Evolutionary conservation across 2,329 filamentous ascomycete species (phyloP).

Genomic region (Grosmannia penicillata): DNA sequence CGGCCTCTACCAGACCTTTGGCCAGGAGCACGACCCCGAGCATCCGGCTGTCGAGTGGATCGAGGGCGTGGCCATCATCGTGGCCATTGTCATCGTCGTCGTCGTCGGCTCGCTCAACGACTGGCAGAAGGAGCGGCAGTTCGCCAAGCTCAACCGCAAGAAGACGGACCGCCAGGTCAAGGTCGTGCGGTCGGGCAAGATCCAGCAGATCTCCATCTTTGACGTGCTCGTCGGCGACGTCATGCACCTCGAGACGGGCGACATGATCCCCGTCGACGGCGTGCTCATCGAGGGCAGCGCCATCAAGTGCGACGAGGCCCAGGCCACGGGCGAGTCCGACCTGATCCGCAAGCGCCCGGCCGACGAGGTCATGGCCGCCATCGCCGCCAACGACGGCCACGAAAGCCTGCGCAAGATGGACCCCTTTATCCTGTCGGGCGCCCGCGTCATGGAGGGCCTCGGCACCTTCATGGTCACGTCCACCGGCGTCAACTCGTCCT

Average conservation of each 20-base stretch:
- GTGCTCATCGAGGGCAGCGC: constrained; percentile 59
- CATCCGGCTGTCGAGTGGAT: constrained; percentile 59
- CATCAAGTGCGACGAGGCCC: constrained; percentile 64
- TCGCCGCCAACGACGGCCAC: constrained; percentile 52
- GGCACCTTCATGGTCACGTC: constrained; percentile 63
- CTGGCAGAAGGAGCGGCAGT: constrained; percentile 68
- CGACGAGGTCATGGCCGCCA: constrained; percentile 54
- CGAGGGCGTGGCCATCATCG: constrained; percentile 68
- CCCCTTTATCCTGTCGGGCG: constrained; percentile 74
- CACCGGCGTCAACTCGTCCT: constrained; percentile 58
- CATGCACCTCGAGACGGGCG: constrained; percentile 58
- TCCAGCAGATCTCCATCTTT: constrained; percentile 53
- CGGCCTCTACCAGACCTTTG: constrained; percentile 63
- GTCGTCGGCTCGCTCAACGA: constrained; percentile 65
- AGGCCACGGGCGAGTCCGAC: constrained; percentile 67
- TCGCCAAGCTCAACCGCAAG: constrained; percentile 64
- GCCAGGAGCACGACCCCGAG: constrained; percentile 32
- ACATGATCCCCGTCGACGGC: constrained; percentile 60
- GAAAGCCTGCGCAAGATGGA: constrained; percentile 58
- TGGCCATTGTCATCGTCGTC: constrained; percentile 65
- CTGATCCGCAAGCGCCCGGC: constrained; percentile 53
- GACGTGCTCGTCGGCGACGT: constrained; percentile 58
- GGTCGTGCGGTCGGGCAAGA: constrained; percentile 55
- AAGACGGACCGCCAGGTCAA: constrained; percentile 65
- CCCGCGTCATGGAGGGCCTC: constrained; percentile 62